Evolutionary conservation across 2,329 filamentous ascomycete species (phyloP), one percentile per base, ranked within the genome.

Genomic region (Westerdykella aurantiaca): DNA sequence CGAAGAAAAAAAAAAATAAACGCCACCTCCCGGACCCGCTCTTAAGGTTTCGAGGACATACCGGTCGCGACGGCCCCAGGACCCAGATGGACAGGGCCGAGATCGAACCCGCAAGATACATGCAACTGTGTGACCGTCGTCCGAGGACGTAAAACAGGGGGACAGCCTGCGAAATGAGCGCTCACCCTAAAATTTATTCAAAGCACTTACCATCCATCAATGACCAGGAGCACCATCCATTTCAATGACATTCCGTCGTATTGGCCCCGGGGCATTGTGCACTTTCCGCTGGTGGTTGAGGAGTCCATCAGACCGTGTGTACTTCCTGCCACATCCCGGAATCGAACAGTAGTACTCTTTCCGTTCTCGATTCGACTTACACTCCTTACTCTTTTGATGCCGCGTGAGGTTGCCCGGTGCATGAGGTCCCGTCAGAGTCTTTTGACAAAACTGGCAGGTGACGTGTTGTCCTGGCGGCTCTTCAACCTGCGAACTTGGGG

Each of bases 331-430:
- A 41, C 61, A 64, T 4, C 46, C 50, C 4, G 50, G 14, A 25
- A 52, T 42, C 1, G 45, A 48, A 33, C 57, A 63, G 3, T 18
- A 33, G 31, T 56, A 49, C 22, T 41, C 43, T 29, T 52, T 56
- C 7, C 50, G 44, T 39, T 46, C 46, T 7, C 45, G 47, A 11
- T 49, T 53, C 3, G 49, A 51, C 23, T 40, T 31, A 29, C 60
- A 64, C 11, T 44, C 48, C 34, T 50, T 44, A 5, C 58, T 57
- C 23, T 59, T 60, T 16, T 52, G 40, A 42, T 63, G 60, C 2
- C 61, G 57, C 1, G 54, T 57, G 6, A 64, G 44, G 25, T 64
- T 64, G 7, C 60, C 58, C 5, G 51, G 44, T 14, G 58, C 60
- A 37, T 64, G 55, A 1, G 48, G 42, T 6, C 59, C 60, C 5